Evolutionary conservation across 495 filamentous ascomycete genomes (phyloP), one percentile per base, ranked within the genome.

Genomic region (Penicillium flavigenum): DNA sequence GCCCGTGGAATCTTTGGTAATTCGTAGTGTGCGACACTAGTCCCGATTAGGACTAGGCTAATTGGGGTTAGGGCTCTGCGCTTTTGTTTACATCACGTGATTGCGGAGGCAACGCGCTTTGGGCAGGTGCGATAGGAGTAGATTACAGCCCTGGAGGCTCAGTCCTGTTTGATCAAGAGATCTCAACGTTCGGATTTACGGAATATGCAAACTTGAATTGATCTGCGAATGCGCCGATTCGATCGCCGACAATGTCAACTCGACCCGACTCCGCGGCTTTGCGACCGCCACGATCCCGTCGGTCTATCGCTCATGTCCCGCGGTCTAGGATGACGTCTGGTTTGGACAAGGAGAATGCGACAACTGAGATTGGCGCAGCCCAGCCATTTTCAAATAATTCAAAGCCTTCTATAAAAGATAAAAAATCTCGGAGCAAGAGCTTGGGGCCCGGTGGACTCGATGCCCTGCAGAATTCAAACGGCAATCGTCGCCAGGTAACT

Each of bases 341-440:
- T 22, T 45, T 76, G 52, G 86, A 90, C 59, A 86, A 89, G 68
- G 89, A 91, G 68, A 92, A 93, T 75, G 78, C 82, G 60, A 90
- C 84, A 9, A 69, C 83, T 36, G 86, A 89, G 59, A 64, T 86
- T 43, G 73, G 69, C 48, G 67, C 76, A 29, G 59, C 78, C 10
- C 63, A 61, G 31, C 61, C 69, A 12, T 60, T 67, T 8, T 59
- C 24, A 27, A 46, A 42, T 24, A 71, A 68, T 59, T 73, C 71
- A 53, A 78, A 66, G 62, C 26, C 56, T 24, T 69, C 66, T 57
- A 61, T 71, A 9, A 79, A 77, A 47, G 72, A 79, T 16, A 90
- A 87, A 72, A 96, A 95, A 73, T 89, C 86, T 34, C 84, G 94
- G 49, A 97, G 94, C 71, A 97, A 96, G 73, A 96, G 92, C 69